Evolutionary conservation across 2,329 filamentous ascomycete species (phyloP).

Genomic region (Fusarium sulawesiense): DNA sequence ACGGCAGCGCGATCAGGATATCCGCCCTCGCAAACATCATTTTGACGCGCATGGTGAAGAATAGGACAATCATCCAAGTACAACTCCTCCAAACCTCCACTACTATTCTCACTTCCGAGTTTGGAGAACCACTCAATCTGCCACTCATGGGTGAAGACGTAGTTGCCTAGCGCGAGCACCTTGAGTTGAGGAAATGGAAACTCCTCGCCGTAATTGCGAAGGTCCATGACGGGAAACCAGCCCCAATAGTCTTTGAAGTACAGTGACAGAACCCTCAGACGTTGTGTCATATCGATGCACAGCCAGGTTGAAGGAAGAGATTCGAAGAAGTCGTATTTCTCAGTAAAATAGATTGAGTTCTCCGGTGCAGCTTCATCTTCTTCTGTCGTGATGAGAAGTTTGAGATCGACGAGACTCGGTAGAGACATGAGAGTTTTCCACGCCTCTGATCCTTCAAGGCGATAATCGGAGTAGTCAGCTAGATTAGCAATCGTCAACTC

Average conservation of each 20-base stretch:
- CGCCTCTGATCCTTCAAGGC: neutral
- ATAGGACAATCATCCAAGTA: constrained; percentile 59
- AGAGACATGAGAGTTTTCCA: constrained; percentile 8
- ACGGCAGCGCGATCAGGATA: neutral
- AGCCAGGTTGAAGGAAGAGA: constrained; percentile 43
- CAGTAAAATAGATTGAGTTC: neutral
- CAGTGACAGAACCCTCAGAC: constrained; percentile 53
- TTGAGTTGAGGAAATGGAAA: constrained; percentile 53
- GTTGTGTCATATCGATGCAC: constrained; percentile 8
- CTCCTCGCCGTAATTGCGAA: constrained; percentile 32
- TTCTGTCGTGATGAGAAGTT: constrained; percentile 5
- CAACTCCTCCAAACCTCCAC: constrained; percentile 50
- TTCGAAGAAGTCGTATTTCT: constrained; percentile 38
- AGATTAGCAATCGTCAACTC: constrained; percentile 29
- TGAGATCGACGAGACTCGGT: constrained; percentile 1
- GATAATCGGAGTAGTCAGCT: constrained; percentile 9
- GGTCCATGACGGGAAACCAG: constrained; percentile 54
- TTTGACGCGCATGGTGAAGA: constrained; percentile 24
- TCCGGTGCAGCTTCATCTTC: neutral
- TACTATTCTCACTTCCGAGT: constrained; percentile 42
- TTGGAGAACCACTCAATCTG: constrained; percentile 60
- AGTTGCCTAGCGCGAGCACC: constrained; percentile 55
- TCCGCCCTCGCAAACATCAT: neutral
- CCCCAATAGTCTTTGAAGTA: constrained; percentile 54
- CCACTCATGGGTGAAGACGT: constrained; percentile 57